Evolutionary conservation across 148 eudicot species (phyloP).

Genomic region (Spergularia marina): DNA sequence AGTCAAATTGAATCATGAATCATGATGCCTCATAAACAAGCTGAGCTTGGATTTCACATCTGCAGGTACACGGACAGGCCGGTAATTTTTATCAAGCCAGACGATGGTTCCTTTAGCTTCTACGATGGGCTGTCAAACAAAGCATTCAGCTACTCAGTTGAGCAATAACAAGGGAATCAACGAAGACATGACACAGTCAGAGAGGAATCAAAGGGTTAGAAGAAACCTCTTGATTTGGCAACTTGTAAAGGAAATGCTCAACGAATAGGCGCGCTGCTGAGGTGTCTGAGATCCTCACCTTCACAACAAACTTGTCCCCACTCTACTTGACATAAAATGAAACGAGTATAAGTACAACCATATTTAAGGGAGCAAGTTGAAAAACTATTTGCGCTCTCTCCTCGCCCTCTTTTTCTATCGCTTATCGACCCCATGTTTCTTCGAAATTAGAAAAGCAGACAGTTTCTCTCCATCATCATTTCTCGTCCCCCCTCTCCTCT

Average conservation of each 20-base stretch:
- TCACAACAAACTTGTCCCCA: constrained; percentile 76
- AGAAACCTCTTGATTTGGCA: constrained; percentile 72
- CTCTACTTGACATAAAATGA: constrained; percentile 42
- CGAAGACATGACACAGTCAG: neutral
- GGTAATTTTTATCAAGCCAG: constrained; percentile 88
- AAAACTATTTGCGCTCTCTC: no score
- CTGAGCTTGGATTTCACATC: constrained; percentile 60
- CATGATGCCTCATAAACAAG: constrained; percentile 48
- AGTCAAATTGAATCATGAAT: constrained; percentile 32
- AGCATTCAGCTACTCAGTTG: constrained; percentile 12
- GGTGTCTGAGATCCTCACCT: constrained; percentile 60
- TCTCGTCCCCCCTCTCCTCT: no score
- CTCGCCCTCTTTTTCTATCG: no score
- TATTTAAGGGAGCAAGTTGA: no score
- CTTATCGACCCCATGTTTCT: no score
- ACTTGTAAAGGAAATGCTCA: constrained; percentile 72
- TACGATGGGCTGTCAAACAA: constrained; percentile 53
- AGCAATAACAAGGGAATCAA: constrained; percentile 3
- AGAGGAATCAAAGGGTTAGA: neutral
- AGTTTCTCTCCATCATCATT: no score
- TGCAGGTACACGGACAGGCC: constrained; percentile 80
- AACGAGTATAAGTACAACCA: constrained; percentile 1
- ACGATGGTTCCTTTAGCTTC: constrained; percentile 86
- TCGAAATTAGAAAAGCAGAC: no score
- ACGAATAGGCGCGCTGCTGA: constrained; percentile 79